Base-by-base conservation (phyloP, 1,284 basidiomycete genomes). In the Cutaneotrichosporon sp. region DNA sequence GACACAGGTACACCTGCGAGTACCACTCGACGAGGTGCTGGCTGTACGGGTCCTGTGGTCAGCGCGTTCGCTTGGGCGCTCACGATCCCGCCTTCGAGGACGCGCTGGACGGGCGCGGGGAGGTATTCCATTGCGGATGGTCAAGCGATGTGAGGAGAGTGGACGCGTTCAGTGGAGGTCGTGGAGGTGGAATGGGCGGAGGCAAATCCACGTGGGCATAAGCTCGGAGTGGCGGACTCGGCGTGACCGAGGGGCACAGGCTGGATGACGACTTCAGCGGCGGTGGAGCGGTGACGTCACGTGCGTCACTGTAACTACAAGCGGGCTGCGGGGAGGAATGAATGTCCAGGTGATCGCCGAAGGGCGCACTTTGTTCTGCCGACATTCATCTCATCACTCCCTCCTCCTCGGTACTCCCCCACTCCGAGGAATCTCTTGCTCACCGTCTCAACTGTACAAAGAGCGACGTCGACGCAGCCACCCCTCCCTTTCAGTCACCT, bases 51-150 rank as follows among this genome's bases (percentile, higher is more conserved):
- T 78, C 76, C 75, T 77, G 57, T 7, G 16, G 22, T 45, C 33
- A 57, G 55, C 33, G 18, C 11, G 11, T 22, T 45, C 36, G 45
- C 47, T n/a, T 18, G 14, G 3, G 7, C 10, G 29, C 56, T 29
- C 47, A 65, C 57, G 36, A 78, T 78, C 1, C 62, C 61, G 2
- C 76, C 76, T 52, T 76, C 67, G 34, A 76, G 63, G 53, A 65
- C 64, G 9, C 59, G 60, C 43, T 58, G 62, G 0, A 73, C 63
- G 1, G 64, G 36, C 18, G 54, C 49, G 11, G 75, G 71, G 14
- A 75, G 71, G 53, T 71, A 63, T 45, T 71, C 68, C 69, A 72
- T 74, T 11, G 24, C 18, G n/a, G n/a, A n/a, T n/a, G n/a, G n/a
- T n/a, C n/a, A n/a, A 8, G 10, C 18, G 13, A n/a, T 29, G 47